These are phyloP conservation scores for Piper longum DNA, from an alignment of 164 flowering plant species.

Conservation along the genomic window DNA sequence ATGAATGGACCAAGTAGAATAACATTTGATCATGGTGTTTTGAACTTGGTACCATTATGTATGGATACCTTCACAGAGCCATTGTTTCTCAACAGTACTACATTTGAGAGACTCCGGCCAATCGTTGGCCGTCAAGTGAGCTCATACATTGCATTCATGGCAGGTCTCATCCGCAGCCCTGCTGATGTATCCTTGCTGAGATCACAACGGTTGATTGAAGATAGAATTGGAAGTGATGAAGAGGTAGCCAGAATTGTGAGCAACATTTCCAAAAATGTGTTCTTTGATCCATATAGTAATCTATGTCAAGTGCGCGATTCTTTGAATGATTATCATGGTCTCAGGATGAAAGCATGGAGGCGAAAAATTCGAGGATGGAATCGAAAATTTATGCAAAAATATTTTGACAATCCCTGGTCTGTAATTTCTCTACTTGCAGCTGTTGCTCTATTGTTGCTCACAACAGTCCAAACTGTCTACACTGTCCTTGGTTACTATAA, in stretches of 20 bases:
- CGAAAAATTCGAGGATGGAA: background rate
- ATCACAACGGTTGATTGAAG: background rate
- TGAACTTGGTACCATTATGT: background rate
- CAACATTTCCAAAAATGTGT: background rate
- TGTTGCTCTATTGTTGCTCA: no score
- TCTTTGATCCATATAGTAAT: background rate
- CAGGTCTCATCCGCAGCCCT: background rate
- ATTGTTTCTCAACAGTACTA: background rate
- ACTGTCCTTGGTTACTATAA: no score
- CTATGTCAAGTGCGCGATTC: background rate
- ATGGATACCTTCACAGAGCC: background rate
- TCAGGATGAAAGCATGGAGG: background rate
- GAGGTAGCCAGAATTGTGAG: background rate
- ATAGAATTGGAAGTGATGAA: background rate
- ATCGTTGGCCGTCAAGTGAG: background rate
- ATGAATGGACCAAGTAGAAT: background rate
- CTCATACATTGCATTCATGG: conserved; percentile 1
- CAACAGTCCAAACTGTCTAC: no score
- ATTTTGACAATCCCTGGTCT: background rate
- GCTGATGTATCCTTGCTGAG: background rate
- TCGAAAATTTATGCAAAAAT: background rate
- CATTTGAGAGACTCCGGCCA: background rate
- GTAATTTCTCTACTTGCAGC: background rate
- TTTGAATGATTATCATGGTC: background rate
- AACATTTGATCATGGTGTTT: background rate